Conservation (phyloP, 192 early-diverging fungal species). For the Rhizoclosmatium globosum region DNA sequence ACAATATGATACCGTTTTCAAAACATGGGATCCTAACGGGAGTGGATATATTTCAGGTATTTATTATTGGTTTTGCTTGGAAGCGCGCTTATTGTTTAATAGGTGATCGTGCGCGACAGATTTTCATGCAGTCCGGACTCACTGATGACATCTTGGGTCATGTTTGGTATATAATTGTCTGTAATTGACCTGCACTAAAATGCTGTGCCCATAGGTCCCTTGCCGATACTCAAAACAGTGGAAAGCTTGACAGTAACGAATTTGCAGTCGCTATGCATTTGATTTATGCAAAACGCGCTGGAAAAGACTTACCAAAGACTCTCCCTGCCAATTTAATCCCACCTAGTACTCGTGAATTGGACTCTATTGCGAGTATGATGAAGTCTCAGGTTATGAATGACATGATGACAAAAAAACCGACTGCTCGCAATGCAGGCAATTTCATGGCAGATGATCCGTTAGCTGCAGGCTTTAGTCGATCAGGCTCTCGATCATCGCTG, state of each 20-base stretch:
- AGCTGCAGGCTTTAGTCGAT: constrained; percentile 22
- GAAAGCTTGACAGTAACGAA: constrained; percentile 92
- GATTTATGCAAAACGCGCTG: constrained; percentile 87
- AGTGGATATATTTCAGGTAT: constrained; percentile 72
- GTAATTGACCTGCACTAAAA: neutral
- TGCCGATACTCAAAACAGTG: constrained; percentile 80
- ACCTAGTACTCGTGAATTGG: constrained; percentile 83
- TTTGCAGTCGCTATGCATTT: constrained; percentile 98
- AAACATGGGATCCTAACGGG: constrained; percentile 73
- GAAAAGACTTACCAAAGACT: constrained; percentile 77
- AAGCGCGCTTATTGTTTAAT: neutral
- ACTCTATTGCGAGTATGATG: constrained; percentile 63
- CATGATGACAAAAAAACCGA: constrained; percentile 53
- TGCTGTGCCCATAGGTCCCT: constrained; percentile 60
- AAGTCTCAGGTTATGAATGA: constrained; percentile 73
- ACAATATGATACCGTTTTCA: constrained; percentile 72
- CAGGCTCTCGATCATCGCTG: constrained; percentile 23
- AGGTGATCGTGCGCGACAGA: constrained; percentile 72
- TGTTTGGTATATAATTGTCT: constrained; percentile 70
- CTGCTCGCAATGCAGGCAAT: neutral
- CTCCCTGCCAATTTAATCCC: constrained; percentile 89
- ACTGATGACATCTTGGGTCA: constrained; percentile 74
- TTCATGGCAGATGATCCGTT: constrained; percentile 45
- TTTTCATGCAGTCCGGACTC: constrained; percentile 78
- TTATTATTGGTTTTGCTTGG: neutral